Conservation (phyloP, 73 alveolate genomes). For the Paramecium pentaurelia region DNA sequence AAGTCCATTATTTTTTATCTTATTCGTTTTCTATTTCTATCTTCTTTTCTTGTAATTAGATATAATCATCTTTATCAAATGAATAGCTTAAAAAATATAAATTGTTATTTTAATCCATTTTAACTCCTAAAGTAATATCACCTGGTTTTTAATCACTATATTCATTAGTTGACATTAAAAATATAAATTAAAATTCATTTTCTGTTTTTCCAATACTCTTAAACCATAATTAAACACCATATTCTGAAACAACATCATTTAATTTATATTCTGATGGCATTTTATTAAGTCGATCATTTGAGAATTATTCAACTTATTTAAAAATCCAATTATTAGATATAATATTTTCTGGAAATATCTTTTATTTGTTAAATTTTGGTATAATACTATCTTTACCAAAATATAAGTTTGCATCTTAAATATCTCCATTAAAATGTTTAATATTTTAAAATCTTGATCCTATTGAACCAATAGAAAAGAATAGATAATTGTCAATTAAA, state of each 20-base stretch:
- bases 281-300: not conserved
- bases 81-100: not conserved
- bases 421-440: constrained; percentile 2
- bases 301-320: not conserved
- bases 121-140: not conserved
- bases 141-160: not conserved
- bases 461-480: not conserved
- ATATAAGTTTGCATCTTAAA: not conserved
- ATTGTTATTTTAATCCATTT: not conserved
- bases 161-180: not conserved
- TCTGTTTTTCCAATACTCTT: not conserved
- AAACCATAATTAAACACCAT: not conserved
- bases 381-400: not conserved
- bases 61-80: not conserved
- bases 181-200: not conserved
- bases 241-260: not conserved
- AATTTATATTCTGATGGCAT: not conserved
- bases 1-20: constrained; percentile 16
- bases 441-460: not conserved
- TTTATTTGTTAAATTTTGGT: not conserved
- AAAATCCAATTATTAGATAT: not conserved
- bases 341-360: not conserved
- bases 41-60: not conserved
- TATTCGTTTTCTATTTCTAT: not conserved
- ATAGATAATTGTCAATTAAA: not conserved